These are phyloP conservation scores for Aspergillus sclerotioniger DNA, from an alignment of 495 filamentous ascomycete species.

Conservation along the genomic window DNA sequence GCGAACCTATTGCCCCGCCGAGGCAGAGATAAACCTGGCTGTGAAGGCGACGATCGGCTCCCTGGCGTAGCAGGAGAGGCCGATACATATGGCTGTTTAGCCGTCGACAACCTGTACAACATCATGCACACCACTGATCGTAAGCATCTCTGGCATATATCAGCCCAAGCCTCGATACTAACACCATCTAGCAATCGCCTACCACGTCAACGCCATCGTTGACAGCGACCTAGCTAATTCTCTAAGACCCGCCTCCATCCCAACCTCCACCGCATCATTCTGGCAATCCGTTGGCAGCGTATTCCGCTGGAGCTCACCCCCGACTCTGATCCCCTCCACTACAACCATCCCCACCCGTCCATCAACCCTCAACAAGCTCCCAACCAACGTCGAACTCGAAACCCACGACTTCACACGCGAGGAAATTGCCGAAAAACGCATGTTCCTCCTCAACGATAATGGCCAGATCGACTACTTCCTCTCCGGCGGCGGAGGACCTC, in stretches of 20 bases:
- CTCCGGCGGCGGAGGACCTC: constrained; percentile 70
- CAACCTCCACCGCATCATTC: constrained; percentile 66
- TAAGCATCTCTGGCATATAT: constrained; percentile 20
- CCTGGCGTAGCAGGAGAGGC: constrained; percentile 69
- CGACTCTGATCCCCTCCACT: constrained; percentile 22
- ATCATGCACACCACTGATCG: constrained; percentile 68
- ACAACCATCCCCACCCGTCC: constrained; percentile 35
- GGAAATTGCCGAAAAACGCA: constrained; percentile 87
- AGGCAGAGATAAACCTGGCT: constrained; percentile 71
- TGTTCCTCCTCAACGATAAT: constrained; percentile 88
- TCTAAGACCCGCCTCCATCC: constrained; percentile 74
- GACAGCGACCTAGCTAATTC: constrained; percentile 75
- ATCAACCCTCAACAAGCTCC: constrained; percentile 58
- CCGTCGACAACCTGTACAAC: constrained; percentile 96
- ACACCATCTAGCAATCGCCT: constrained; percentile 69
- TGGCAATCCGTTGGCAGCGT: constrained; percentile 63
- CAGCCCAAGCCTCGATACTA: constrained; percentile 32
- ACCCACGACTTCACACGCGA: constrained; percentile 93
- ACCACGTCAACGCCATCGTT: constrained; percentile 85
- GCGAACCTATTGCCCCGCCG: constrained; percentile 75
- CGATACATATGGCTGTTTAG: constrained; percentile 82
- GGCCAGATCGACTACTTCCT: constrained; percentile 91
- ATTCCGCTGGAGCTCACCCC: constrained; percentile 49
- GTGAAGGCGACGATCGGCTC: constrained; percentile 61
- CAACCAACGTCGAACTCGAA: constrained; percentile 89